Base-by-base conservation (phyloP, 2,329 filamentous ascomycete species). In the Fusarium pseudoanthophilum region DNA sequence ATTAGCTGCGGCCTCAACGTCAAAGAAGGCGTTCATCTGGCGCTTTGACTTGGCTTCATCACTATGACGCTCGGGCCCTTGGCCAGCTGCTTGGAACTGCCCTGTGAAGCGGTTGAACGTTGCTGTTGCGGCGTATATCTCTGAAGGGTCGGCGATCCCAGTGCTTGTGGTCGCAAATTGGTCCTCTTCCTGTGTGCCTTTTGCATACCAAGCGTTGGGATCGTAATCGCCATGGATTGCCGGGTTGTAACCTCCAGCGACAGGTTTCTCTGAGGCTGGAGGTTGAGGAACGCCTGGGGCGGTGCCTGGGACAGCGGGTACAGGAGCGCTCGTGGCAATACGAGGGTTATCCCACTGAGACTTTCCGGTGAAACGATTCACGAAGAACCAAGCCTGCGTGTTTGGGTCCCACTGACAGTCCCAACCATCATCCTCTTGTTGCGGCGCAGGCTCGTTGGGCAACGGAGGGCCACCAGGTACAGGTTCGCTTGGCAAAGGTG, bases 191-290 rank as follows among this genome's bases (percentile, higher is more conserved):
- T 87, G 80, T 51, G 36, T 58, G 11, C 86, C 84, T 79, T 93
- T 88, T 16, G 96, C 95, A 81, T 99, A 99, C 85, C 95, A 93
- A n/a, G 96, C 95, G 68, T 92, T 96, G 8, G 95, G 95, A 78
- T 99, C 96, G 85, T 98, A 99, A 84, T 95, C 93, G 76, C 96
- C 96, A 81, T 99, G 96, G 51, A 99, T 95, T 30, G 94, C 93
- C 3, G 96, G 96, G 80, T 98, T 97, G 84, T 99, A 99, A 69
- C 95, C 95, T 66, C 92, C 92, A 10, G 87, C 88, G 28, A 89
- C 84, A 51, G 75, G 84, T 59, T 64, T 80, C 69, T 83, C 82
- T 65, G 81, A 80, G 60, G 79, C 73, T 11, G 81, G 82, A 10
- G 77, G 78, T 39, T 75, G 82, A 75, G 75, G 82, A 21, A 64